phyloP scores from a whole-genome alignment of 139 green algal genomes.

The Coccomyxa sp. region DNA sequence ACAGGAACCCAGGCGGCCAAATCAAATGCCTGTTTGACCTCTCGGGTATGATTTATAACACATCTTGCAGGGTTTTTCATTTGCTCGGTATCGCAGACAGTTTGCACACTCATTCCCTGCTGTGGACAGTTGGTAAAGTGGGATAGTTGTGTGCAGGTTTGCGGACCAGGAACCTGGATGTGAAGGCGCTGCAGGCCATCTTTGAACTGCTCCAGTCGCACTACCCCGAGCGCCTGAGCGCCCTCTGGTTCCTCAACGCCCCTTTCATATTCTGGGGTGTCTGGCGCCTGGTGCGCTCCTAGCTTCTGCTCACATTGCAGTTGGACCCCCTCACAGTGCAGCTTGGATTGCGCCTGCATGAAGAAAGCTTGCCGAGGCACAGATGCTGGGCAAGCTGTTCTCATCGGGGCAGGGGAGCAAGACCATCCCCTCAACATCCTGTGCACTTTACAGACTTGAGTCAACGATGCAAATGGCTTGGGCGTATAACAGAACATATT shows the following conservation, averaged over 20 bases:
- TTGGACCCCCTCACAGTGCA: too few relatives aligned
- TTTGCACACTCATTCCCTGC: neutral
- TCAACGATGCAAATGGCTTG: neutral
- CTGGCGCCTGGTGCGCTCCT: conserved; percentile 41
- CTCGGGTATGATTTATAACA: conserved; percentile 10
- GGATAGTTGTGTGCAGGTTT: conserved; percentile 25
- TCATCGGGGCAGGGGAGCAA: neutral
- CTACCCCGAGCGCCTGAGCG: conserved; percentile 50
- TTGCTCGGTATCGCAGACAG: neutral
- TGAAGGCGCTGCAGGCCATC: conserved; percentile 36
- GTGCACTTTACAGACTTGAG: neutral
- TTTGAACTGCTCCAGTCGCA: conserved; percentile 60
- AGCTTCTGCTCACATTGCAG: neutral
- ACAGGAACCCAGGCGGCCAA: conserved; percentile 19
- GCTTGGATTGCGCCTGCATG: neutral
- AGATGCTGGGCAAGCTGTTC: neutral
- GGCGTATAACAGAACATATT: neutral
- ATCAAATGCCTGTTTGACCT: conserved; percentile 47
- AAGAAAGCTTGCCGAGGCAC: neutral
- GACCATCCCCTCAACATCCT: neutral
- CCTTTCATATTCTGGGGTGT: conserved; percentile 61
- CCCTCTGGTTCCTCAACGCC: conserved; percentile 54
- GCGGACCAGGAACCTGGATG: conserved; percentile 47
- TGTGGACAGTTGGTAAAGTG: neutral
- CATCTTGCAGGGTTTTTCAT: neutral